phyloP scores from a whole-genome alignment of 1,284 basidiomycete genomes.

The Ceratobasidium sp. region DNA sequence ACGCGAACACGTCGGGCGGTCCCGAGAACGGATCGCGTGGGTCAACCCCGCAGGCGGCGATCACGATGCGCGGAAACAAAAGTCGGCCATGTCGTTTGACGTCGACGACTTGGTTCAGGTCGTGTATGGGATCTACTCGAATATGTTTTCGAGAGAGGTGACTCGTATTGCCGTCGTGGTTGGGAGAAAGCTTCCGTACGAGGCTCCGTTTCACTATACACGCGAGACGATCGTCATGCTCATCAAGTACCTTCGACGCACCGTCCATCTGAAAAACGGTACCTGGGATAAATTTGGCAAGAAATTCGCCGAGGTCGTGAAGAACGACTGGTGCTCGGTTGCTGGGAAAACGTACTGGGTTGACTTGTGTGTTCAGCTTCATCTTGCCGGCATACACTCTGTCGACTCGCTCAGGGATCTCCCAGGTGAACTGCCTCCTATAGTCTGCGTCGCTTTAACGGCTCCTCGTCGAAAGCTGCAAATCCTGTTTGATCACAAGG shows the following conservation, averaged over 20 bases:
- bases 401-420: neutral
- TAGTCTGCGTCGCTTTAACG: constrained; percentile 6
- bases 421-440: neutral
- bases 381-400: constrained; percentile 9
- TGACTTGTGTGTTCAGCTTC: constrained; percentile 9
- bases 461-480: constrained; percentile 4
- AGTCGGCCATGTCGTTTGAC: neutral
- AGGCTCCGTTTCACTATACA: neutral
- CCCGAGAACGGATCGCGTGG: constrained; percentile 20
- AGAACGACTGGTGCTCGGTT: neutral
- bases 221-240: constrained; percentile 3
- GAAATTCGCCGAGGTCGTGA: neutral
- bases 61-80: neutral
- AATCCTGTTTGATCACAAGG: neutral
- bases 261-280: neutral
- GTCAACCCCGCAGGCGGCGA: constrained; percentile 10
- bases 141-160: constrained; percentile 42
- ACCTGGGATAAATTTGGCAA: neutral
- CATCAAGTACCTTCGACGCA: neutral
- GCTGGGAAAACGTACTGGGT: neutral
- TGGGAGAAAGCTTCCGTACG: constrained; percentile 24
- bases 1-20: neutral
- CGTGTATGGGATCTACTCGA: constrained; percentile 7
- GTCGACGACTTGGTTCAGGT: neutral
- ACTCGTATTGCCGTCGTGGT: constrained; percentile 42